Evolutionary conservation across 768 basidiomycete genomes (phyloP).

Genomic region (Psilocybe sp.): DNA sequence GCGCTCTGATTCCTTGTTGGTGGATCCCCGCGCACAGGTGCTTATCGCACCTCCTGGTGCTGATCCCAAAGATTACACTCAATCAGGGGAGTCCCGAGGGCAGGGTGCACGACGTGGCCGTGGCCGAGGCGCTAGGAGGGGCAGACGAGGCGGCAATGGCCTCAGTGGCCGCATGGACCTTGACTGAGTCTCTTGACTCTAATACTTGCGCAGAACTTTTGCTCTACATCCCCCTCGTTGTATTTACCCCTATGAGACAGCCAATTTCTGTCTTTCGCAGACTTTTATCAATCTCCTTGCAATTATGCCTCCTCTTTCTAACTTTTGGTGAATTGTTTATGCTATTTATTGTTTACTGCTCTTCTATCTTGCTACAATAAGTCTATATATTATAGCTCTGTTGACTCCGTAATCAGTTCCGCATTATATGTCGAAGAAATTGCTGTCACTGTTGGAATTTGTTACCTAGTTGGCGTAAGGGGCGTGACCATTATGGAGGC

Average conservation of each 20-base stretch:
- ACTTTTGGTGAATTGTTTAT: not conserved
- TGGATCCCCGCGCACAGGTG: slow-evolving; percentile 64
- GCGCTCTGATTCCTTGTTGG: slow-evolving; percentile 76
- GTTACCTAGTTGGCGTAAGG: slow-evolving; percentile 3
- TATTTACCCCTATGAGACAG: too few relatives aligned
- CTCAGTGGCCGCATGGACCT: slow-evolving; percentile 45
- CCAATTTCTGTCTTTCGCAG: slow-evolving; percentile 7
- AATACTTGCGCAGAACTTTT: slow-evolving; percentile 7
- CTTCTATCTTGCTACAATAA: too few relatives aligned
- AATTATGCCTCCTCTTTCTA: not conserved
- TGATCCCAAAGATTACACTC: slow-evolving; percentile 50
- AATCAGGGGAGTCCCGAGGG: slow-evolving; percentile 30
- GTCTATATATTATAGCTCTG: not conserved
- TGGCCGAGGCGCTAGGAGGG: slow-evolving; percentile 35
- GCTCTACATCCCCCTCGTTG: not conserved
- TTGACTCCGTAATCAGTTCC: too few relatives aligned
- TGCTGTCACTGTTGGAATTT: not conserved
- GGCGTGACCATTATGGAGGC: slow-evolving; percentile 9
- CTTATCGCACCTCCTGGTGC: slow-evolving; percentile 68
- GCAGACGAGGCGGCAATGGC: slow-evolving; percentile 32
- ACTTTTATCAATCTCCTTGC: slow-evolving; percentile 1
- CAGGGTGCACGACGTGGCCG: slow-evolving; percentile 35
- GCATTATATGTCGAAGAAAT: not conserved
- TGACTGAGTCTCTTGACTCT: slow-evolving; percentile 33
- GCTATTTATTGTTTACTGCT: not conserved